Evolutionary conservation across 139 green algal species (phyloP).

Genomic region (Chlamydomonas sp.): DNA sequence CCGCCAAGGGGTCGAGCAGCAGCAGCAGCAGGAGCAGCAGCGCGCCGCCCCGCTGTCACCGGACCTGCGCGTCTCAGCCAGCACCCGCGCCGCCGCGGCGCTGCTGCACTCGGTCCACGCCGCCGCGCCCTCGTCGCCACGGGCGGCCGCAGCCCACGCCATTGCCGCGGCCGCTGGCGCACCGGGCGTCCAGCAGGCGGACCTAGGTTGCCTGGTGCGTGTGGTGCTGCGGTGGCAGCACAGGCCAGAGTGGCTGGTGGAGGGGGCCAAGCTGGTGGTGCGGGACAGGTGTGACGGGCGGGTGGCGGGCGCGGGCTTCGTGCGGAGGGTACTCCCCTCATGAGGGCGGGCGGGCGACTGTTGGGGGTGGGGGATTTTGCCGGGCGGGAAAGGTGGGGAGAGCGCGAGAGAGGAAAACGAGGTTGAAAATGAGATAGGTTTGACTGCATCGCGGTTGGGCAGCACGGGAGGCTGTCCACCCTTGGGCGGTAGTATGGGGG

Average conservation of each 20-base stretch:
- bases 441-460: too few relatives aligned
- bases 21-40: slow-evolving; percentile 16
- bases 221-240: slow-evolving; percentile 70
- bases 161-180: not conserved
- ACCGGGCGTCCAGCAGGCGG: not conserved
- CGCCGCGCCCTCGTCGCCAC: not conserved
- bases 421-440: too few relatives aligned
- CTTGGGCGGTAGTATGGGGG: too few relatives aligned
- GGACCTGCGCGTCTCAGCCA: slow-evolving; percentile 32
- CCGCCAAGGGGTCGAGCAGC: not conserved
- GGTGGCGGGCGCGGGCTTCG: slow-evolving; percentile 63
- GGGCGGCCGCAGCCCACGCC: not conserved
- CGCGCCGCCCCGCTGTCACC: not conserved
- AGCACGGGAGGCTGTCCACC: too few relatives aligned
- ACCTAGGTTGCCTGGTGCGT: slow-evolving; percentile 43
- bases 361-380: too few relatives aligned
- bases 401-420: too few relatives aligned
- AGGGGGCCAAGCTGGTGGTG: slow-evolving; percentile 70
- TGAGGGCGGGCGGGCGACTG: too few relatives aligned
- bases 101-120: slow-evolving; percentile 36
- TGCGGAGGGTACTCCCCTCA: slow-evolving; percentile 13
- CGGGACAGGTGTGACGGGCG: slow-evolving; percentile 66
- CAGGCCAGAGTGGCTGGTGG: slow-evolving; percentile 80
- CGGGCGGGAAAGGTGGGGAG: too few relatives aligned
- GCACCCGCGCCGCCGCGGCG: slow-evolving; percentile 48